Evolutionary conservation across 805 yeast species (phyloP), one percentile per base, ranked within the genome.

Genomic region (Starmerella gropengiesseri): DNA sequence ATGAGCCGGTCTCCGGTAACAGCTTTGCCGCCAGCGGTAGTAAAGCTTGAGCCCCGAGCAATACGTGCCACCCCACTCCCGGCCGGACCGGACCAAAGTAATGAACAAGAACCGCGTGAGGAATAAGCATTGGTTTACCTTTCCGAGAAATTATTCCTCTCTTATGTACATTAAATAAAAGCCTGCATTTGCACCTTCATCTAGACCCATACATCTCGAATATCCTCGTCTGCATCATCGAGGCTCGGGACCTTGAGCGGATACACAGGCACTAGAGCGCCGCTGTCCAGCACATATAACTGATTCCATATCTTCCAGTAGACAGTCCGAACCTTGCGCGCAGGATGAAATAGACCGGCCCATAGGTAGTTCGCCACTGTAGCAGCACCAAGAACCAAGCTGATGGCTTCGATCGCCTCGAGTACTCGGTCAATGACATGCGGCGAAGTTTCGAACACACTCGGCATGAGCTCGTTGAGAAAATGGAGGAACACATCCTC

Each of bases 261-360:
- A 58, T 81, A 86, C 54, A 71, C 76, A 1, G 96, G 95, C 1
- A 86, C 85, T 57, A 91, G 58, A 0, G 87, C 64, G 58, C 85
- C 93, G 32, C 75, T 66, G 47, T 73, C 71, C 53, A 78, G 85
- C 12, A 82, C 73, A 55, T 87, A 87, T 21, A 86, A 75, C 31
- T 65, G 63, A 54, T 89, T 87, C 65, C 75, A 87, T 12, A 86
- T 59, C 49, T 71, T 77, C 97, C 97, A 91, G 60, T 80, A 91
- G 0, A 91, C 78, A 4, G 62, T 64, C 47, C 98, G 68, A 0
- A 91, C 97, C 55, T 78, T 81, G 44, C 80, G 67, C 0, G 97
- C 95, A 1, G 97, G 94, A 54, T 91, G 97, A 59, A 86, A 91
- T 16, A 91, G 63, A 0, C 99, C 99, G 0, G 79, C 77, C 80